These are phyloP conservation scores for Mycocentrospora acerina DNA, from an alignment of 2,329 filamentous ascomycete species.

Conservation along the genomic window DNA sequence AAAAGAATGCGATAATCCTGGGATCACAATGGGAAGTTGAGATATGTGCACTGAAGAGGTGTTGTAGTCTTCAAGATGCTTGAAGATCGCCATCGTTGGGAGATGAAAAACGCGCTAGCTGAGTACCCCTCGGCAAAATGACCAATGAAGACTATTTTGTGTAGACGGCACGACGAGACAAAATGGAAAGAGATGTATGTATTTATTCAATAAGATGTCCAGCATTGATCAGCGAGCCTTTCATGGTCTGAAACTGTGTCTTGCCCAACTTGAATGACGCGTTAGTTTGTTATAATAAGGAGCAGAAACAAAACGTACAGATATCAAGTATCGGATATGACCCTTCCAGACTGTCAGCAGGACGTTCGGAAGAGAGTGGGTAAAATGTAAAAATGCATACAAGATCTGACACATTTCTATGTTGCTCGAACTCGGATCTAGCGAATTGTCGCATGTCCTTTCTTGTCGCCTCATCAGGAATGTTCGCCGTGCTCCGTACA, in stretches of 20 bases:
- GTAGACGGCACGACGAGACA: background rate
- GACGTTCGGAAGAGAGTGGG: too few relatives aligned
- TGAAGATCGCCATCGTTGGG: slow-evolving; percentile 6
- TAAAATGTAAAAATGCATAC: slow-evolving; percentile 29
- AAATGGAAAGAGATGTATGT: slow-evolving; percentile 3
- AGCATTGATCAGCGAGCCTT: slow-evolving; percentile 37
- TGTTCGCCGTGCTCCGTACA: slow-evolving; percentile 43
- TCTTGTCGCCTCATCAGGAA: slow-evolving; percentile 29
- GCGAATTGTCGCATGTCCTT: slow-evolving; percentile 52
- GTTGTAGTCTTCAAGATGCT: slow-evolving; percentile 1
- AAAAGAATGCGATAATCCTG: background rate
- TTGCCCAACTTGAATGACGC: slow-evolving; percentile 44
- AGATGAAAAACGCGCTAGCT: slow-evolving; percentile 14
- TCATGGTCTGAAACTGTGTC: slow-evolving; percentile 54
- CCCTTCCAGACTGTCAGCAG: slow-evolving; percentile 31
- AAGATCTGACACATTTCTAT: slow-evolving; percentile 49
- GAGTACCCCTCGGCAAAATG: slow-evolving; percentile 11
- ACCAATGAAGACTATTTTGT: slow-evolving; percentile 8
- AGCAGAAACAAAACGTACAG: slow-evolving; percentile 31
- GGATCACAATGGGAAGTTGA: too few relatives aligned
- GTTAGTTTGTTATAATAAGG: background rate
- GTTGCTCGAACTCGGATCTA: slow-evolving; percentile 51
- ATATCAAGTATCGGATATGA: slow-evolving; percentile 53
- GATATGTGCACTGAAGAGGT: too few relatives aligned
- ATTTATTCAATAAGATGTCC: slow-evolving; percentile 28